These are phyloP conservation scores for Tolypocladium endophyticum DNA, from an alignment of 2,329 filamentous ascomycete species.

Conservation along the genomic window DNA sequence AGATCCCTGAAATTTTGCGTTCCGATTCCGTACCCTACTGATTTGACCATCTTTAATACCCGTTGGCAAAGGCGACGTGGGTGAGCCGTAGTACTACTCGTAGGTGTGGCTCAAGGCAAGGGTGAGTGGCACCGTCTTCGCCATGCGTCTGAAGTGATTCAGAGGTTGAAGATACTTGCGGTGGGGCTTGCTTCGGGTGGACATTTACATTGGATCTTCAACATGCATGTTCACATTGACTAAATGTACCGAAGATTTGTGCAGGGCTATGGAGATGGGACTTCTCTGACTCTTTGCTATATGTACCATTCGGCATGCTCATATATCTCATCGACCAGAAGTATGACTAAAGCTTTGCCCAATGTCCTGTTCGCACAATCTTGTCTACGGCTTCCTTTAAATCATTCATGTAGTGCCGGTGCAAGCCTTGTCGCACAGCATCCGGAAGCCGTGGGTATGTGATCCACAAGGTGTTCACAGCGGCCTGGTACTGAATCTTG, in stretches of 20 bases:
- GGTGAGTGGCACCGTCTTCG: neutral
- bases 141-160: neutral
- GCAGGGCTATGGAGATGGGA: neutral
- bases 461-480: neutral
- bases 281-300: neutral
- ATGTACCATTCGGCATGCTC: neutral
- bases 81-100: too few relatives aligned
- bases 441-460: slow-evolving; percentile 7
- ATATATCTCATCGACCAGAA: neutral
- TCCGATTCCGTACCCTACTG: too few relatives aligned
- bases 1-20: neutral
- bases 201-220: neutral
- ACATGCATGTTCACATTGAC: neutral
- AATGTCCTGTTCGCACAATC: slow-evolving; percentile 9
- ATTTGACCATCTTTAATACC: too few relatives aligned
- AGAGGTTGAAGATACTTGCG: neutral
- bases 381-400: slow-evolving; percentile 10
- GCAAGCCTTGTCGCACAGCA: slow-evolving; percentile 9
- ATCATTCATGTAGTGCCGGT: slow-evolving; percentile 13
- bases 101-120: neutral
- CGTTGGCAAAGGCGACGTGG: too few relatives aligned
- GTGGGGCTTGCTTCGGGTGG: neutral
- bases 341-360: neutral
- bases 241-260: neutral
- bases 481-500: slow-evolving; percentile 11